A percentile compares a stretch with the other conserved stretches of the same genome.
Conservation (phyloP, 139 green algal genomes). For the Asterochloris erici region DNA sequence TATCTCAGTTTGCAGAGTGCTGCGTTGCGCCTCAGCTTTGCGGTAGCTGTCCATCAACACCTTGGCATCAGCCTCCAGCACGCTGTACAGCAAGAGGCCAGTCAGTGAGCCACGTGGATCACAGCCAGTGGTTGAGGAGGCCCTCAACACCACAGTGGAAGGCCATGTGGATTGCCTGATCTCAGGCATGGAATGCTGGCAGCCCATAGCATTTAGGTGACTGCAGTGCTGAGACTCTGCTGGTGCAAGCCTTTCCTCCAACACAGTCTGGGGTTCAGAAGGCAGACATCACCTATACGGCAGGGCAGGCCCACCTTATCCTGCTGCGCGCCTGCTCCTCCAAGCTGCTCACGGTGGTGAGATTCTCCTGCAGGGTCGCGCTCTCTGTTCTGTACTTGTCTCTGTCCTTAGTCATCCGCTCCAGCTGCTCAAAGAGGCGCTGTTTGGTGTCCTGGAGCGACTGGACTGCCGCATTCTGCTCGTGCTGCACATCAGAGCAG, state of each 20-base stretch:
- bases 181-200: too few species aligned
- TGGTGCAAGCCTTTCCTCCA: too few species aligned
- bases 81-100: background rate
- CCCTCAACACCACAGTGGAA: background rate
- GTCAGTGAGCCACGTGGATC: background rate
- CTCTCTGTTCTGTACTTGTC: conserved; percentile 12
- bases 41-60: conserved; percentile 10
- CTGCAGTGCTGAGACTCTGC: too few species aligned
- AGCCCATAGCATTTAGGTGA: too few species aligned
- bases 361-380: conserved; percentile 1
- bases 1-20: conserved; percentile 4
- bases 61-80: conserved; percentile 7
- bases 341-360: background rate
- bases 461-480: conserved; percentile 8
- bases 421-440: conserved; percentile 1
- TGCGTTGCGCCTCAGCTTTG: conserved; percentile 10
- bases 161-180: too few species aligned
- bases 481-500: background rate
- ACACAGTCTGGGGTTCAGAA: too few species aligned
- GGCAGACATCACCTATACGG: too few species aligned
- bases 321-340: background rate
- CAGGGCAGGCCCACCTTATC: too few species aligned
- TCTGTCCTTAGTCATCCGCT: background rate
- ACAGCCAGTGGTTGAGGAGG: background rate
- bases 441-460: conserved; percentile 11